Evolutionary conservation across 2,329 filamentous ascomycete species (phyloP), one percentile per base, ranked within the genome.

Genomic region (Helotiales sp.): DNA sequence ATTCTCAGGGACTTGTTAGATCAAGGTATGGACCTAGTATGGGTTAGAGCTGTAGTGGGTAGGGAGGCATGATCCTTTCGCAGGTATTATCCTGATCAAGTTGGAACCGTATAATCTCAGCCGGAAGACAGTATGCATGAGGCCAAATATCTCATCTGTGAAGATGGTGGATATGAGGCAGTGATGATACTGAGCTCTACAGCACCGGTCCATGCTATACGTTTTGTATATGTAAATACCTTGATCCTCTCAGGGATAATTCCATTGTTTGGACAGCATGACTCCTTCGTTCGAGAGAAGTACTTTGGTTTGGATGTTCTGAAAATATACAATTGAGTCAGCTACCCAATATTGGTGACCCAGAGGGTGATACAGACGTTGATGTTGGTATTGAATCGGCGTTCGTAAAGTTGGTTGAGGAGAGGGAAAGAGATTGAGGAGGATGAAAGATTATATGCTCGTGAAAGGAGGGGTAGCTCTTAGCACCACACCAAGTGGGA

Each of bases 81-180:
- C 92, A 92, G 89, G 91, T 91, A 95, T 95, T 93, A 93, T 93
- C 91, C 89, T 91, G 90, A 93, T 93, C 90, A 93, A 93, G 90
- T 93, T 91, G 79, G 64, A 80, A 88, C 91, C 90, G 90, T 95
- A 89, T 95, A 86, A 86, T 95, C 89, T 93, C 88, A 91, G 84
- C 81, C 78, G 78, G 75, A 76, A 69, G 67, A 65, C 64, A 64
- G 63, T 59, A 60, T 63, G 29, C 63, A 57, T 48, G 62, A 64
- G 57, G 47, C 65, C 34, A 34, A 19, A 46, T 64, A 70, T 70
- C 64, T 69, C 68, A 66, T 69, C 62, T 47, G 15, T 27, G 31
- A 57, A 56, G 59, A 63, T 66, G 67, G 65, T 69, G 57, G 66
- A 69, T 66, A 63, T 62, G 66, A 65, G 53, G 63, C 65, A 66